Evolutionary conservation across 2,329 filamentous ascomycete species (phyloP).

Genomic region (Pseudogymnoascus sp.): DNA sequence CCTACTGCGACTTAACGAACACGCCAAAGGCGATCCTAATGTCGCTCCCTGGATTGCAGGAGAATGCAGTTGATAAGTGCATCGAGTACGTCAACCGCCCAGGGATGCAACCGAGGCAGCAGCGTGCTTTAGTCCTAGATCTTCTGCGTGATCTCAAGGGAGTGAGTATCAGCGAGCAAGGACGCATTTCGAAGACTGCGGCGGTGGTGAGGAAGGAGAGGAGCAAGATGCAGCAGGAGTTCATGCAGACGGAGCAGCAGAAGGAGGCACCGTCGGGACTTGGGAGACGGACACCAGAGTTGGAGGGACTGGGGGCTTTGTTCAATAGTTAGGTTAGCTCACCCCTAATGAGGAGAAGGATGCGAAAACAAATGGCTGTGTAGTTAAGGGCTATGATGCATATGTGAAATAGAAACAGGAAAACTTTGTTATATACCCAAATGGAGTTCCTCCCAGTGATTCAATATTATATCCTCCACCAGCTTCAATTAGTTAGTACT

Average conservation of each 20-base stretch:
- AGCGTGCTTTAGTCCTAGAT: constrained; percentile 75
- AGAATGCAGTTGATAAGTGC: constrained; percentile 58
- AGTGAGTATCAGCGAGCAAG: constrained; percentile 87
- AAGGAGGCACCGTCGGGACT: constrained; percentile 6
- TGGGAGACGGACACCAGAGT: neutral
- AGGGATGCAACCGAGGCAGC: constrained; percentile 59
- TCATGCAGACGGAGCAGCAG: constrained; percentile 46
- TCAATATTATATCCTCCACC: neutral
- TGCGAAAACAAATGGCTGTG: neutral
- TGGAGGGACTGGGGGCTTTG: constrained; percentile 4
- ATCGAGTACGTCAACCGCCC: constrained; percentile 54
- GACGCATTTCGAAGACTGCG: constrained; percentile 61
- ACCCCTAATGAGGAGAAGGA: neutral
- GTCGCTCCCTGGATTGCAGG: constrained; percentile 68
- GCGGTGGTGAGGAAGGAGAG: constrained; percentile 38
- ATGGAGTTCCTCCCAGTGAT: neutral
- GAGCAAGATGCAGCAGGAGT: constrained; percentile 58
- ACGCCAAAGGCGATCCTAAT: constrained; percentile 73
- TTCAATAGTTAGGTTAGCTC: neutral
- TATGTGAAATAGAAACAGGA: neutral
- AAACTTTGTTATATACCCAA: neutral
- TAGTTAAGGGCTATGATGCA: neutral
- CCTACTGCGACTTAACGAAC: constrained; percentile 61
- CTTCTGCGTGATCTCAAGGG: constrained; percentile 81
- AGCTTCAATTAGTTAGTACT: neutral